phyloP scores from a whole-genome alignment of 257 asterid genomes.

The Leonotis leonurus region DNA sequence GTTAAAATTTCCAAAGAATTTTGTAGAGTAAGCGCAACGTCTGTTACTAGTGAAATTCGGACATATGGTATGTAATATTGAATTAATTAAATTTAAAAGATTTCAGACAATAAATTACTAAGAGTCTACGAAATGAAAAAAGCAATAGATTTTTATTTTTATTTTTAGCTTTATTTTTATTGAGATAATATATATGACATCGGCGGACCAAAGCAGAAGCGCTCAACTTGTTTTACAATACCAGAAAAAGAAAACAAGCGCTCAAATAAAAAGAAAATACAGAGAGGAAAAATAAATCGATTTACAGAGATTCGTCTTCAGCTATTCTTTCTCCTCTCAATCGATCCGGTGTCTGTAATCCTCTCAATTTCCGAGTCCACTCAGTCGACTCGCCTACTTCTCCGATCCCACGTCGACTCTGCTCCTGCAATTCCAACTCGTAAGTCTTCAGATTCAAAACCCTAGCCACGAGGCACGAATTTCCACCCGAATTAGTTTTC shows the following conservation, averaged over 20 bases:
- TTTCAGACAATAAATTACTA: too few species aligned
- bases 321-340: slow-evolving; percentile 41
- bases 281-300: slow-evolving; percentile 2
- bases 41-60: too few species aligned
- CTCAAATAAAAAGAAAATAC: neutral
- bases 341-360: slow-evolving; percentile 39
- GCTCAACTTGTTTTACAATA: slow-evolving; percentile 9
- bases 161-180: neutral
- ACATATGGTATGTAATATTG: too few species aligned
- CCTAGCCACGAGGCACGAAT: slow-evolving; percentile 32
- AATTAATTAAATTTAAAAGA: too few species aligned
- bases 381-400: slow-evolving; percentile 25
- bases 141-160: too few species aligned
- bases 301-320: slow-evolving; percentile 55
- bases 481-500: neutral
- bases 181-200: neutral
- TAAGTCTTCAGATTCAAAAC: slow-evolving; percentile 56
- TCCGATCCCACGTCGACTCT: slow-evolving; percentile 37
- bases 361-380: slow-evolving; percentile 20
- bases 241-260: neutral
- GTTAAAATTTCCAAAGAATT: too few species aligned
- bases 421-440: slow-evolving; percentile 35
- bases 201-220: slow-evolving; percentile 18
- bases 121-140: neutral
- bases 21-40: too few species aligned